Evolutionary conservation across 495 filamentous ascomycete species (phyloP).

Genomic region (Xylaria castorea): DNA sequence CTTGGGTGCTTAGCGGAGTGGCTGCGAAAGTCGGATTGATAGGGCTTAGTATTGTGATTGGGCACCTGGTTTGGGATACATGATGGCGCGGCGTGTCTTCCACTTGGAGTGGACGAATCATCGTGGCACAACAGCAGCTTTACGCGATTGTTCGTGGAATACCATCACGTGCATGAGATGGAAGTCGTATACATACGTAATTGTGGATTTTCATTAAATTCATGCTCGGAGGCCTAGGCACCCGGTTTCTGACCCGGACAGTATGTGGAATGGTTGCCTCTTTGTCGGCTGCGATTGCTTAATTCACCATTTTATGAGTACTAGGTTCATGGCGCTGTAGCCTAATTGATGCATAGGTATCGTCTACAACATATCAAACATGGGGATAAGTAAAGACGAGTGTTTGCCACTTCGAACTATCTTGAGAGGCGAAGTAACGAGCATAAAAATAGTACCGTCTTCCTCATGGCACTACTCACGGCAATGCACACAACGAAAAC

Average conservation of each 20-base stretch:
- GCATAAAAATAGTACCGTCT: conserved; percentile 7
- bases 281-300: neutral
- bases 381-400: no score
- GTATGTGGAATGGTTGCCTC: neutral
- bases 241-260: neutral
- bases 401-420: no score
- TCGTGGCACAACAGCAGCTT: neutral
- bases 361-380: no score
- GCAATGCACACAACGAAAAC: conserved; percentile 41
- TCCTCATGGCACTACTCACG: conserved; percentile 35
- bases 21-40: conserved; percentile 11
- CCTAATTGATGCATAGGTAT: neutral
- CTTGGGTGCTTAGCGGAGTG: neutral
- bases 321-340: no score
- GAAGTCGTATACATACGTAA: neutral
- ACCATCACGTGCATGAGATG: neutral
- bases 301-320: neutral
- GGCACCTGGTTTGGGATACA: conserved; percentile 59
- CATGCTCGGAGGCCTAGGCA: neutral
- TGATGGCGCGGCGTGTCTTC: conserved; percentile 47
- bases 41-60: conserved; percentile 17
- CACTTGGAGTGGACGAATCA: conserved; percentile 59
- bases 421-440: no score
- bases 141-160: neutral
- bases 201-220: neutral